phyloP scores from a whole-genome alignment of 2,329 filamentous ascomycete species.

The Niveomyces coronatus region DNA sequence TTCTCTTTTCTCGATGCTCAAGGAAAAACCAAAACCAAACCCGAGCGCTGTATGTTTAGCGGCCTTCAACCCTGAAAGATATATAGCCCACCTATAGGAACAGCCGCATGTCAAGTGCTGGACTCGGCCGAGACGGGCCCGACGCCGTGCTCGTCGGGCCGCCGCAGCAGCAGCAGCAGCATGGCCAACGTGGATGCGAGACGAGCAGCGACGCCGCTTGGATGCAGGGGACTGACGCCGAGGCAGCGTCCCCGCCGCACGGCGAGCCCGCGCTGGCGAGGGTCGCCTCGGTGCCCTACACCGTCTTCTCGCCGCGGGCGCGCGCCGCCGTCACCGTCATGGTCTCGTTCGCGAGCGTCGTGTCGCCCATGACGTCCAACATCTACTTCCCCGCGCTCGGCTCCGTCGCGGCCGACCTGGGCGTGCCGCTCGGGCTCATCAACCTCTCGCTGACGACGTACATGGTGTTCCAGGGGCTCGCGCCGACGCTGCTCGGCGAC shows the following conservation, averaged over 20 bases:
- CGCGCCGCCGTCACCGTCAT: slow-evolving; percentile 40
- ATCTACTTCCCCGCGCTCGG: slow-evolving; percentile 40
- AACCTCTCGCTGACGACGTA: slow-evolving; percentile 48
- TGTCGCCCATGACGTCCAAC: slow-evolving; percentile 50
- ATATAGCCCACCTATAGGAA: too few relatives aligned
- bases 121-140: too few relatives aligned
- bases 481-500: slow-evolving; percentile 51
- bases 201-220: not conserved
- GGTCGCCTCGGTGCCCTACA: slow-evolving; percentile 20
- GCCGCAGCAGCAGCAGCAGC: too few relatives aligned
- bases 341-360: slow-evolving; percentile 41
- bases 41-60: too few relatives aligned
- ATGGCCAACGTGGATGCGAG: too few relatives aligned
- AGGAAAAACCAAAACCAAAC: too few relatives aligned
- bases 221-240: not conserved
- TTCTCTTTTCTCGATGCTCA: too few relatives aligned
- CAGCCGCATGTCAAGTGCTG: too few relatives aligned
- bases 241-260: not conserved
- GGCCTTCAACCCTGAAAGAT: too few relatives aligned
- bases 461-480: slow-evolving; percentile 53
- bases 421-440: slow-evolving; percentile 29
- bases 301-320: slow-evolving; percentile 20
- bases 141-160: too few relatives aligned
- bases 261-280: not conserved
- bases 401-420: slow-evolving; percentile 28